Base-by-base conservation (phyloP, 73 alveolate genomes). In the Uronychia setigera region DNA sequence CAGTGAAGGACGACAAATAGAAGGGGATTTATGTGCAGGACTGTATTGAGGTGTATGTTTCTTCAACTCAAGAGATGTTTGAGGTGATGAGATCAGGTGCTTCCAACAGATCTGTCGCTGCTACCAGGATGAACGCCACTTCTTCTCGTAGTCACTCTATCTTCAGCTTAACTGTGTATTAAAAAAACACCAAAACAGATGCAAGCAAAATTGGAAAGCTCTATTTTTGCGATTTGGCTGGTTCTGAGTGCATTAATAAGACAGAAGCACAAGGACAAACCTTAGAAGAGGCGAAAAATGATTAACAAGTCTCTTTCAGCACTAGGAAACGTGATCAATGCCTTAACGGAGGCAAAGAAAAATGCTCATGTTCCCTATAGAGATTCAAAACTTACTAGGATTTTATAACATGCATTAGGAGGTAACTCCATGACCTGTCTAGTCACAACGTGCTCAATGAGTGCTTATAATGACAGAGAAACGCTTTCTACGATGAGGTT, bases 311-410 rank as follows among this genome's bases (percentile, higher is more conserved):
- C 98, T 79, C 89, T 98, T 34, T 93, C 99, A 28, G 97, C 99
- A 32, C 89, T 98, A 81, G 99, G 99, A 30, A 98, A 98, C 95
- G 99, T 98, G 34, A 98, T 98, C 35, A 96, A 98, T 85, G 99
- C 99, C 33, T 84, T 98, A 32, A 97, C 98, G 60, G 99, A 97
- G 29, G 78, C 75, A 57, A 98, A 96, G 78, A 90, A 91, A 77
- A 89, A 90, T 30, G 88, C 87, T 9, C 98, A 95, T 92, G 87
- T 98, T 67, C 99, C 99, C 60, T 98, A 97, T 89, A 84, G 99
- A 82, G 99, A 98, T 87, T 97, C 99, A 31, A 98, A 98, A 95
- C 88, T 98, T 31, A 98, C 99, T 0, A 89, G 99, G 80, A 93
- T 98, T 33, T 81, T 98, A 78, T 95, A 98, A 80, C 99, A 98